Evolutionary conservation across 257 asterid species (phyloP).

Genomic region (Osmanthus fragrans): DNA sequence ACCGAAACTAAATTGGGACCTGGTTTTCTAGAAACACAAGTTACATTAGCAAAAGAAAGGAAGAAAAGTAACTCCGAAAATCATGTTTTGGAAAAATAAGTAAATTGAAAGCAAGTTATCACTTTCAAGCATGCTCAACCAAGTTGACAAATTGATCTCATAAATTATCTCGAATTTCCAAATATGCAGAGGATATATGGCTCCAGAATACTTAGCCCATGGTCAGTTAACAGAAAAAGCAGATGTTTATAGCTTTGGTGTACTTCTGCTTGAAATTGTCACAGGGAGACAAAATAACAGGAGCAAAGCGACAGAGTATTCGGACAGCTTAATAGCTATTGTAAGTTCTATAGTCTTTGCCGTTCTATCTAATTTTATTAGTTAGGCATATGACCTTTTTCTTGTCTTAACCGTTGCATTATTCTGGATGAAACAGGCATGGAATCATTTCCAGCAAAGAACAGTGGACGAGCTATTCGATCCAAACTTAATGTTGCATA

Average conservation of each 20-base stretch:
- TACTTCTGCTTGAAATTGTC: conserved; percentile 65
- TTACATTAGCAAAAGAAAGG: too few species aligned
- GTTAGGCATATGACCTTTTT: not conserved
- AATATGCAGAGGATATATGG: conserved; percentile 69
- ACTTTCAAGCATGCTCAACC: not conserved
- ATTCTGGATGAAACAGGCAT: conserved; percentile 37
- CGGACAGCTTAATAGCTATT: conserved; percentile 51
- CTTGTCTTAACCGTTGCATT: not conserved
- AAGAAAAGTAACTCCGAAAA: too few species aligned
- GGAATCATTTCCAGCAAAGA: conserved; percentile 65
- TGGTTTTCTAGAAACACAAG: not conserved
- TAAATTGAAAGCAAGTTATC: not conserved
- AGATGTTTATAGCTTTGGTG: conserved; percentile 78
- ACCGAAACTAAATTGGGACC: not conserved
- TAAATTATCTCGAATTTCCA: conserved; percentile 1
- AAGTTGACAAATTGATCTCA: not conserved
- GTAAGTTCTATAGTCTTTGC: conserved; percentile 40
- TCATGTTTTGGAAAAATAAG: not conserved
- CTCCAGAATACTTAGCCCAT: conserved; percentile 70
- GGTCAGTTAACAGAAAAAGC: conserved; percentile 65
- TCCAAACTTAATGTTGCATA: conserved; percentile 58
- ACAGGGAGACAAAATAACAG: conserved; percentile 63
- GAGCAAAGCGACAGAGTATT: conserved; percentile 54
- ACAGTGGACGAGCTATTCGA: conserved; percentile 57
- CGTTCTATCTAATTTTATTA: not conserved